phyloP scores from a whole-genome alignment of 2,329 filamentous ascomycete species.

The Coleophoma crateriformis region DNA sequence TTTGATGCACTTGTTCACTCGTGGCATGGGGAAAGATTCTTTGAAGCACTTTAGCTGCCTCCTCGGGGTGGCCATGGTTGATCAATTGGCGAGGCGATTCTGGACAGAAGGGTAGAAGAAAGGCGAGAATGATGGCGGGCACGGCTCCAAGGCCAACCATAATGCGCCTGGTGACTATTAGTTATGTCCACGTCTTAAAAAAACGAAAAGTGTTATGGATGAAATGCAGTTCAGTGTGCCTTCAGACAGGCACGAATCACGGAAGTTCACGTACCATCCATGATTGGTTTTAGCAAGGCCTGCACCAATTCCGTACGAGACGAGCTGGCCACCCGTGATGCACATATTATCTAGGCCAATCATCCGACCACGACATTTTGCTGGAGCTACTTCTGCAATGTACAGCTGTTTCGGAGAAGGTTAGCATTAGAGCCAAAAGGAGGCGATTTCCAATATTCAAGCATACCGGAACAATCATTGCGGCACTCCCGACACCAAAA shows the following conservation, averaged over 20 bases:
- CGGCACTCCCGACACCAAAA: slow-evolving; percentile 40
- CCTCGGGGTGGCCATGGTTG: slow-evolving; percentile 28
- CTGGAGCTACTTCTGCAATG: slow-evolving; percentile 43
- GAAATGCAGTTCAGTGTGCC: too few relatives aligned
- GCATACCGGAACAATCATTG: slow-evolving; percentile 35
- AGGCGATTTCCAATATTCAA: background rate
- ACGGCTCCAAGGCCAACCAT: slow-evolving; percentile 30
- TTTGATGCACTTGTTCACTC: slow-evolving; percentile 35
- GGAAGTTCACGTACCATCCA: slow-evolving; percentile 35
- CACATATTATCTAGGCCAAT: slow-evolving; percentile 42
- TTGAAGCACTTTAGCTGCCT: slow-evolving; percentile 31
- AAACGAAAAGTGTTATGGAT: slow-evolving; percentile 29
- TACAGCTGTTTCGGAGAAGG: slow-evolving; percentile 26
- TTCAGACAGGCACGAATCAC: too few relatives aligned
- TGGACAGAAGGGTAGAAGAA: slow-evolving; percentile 39
- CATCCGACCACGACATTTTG: slow-evolving; percentile 42
- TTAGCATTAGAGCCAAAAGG: too few relatives aligned
- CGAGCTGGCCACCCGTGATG: slow-evolving; percentile 35
- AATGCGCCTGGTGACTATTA: background rate
- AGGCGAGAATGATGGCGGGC: slow-evolving; percentile 36
- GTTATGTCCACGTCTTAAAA: background rate
- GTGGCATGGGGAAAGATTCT: slow-evolving; percentile 36
- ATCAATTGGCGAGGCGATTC: slow-evolving; percentile 42
- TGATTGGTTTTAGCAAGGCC: slow-evolving; percentile 31
- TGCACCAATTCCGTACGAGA: slow-evolving; percentile 35